Conservation (phyloP, 306 rosid genomes). For the Adenanthera pavonina region DNA sequence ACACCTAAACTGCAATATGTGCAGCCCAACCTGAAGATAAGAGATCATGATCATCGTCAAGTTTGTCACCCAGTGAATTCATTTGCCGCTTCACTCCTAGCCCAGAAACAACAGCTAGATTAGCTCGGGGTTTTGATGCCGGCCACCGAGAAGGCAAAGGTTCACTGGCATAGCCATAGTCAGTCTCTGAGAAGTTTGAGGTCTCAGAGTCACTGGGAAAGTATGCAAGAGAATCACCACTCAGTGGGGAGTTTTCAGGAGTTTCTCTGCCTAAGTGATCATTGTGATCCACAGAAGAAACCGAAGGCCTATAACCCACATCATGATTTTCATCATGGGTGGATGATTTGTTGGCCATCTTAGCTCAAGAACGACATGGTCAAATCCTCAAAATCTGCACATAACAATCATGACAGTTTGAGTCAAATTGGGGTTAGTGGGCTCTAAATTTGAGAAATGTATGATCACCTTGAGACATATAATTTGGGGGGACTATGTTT, state of each 20-base stretch:
- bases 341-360: conserved; percentile 62
- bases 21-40: conserved; percentile 67
- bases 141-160: conserved; percentile 74
- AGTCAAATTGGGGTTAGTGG: conserved; percentile 34
- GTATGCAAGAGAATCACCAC: conserved; percentile 64
- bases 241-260: conserved; percentile 54
- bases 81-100: conserved; percentile 55
- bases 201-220: conserved; percentile 72
- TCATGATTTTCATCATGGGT: conserved; percentile 57
- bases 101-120: conserved; percentile 47
- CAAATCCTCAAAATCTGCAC: conserved; percentile 6
- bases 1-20: neutral
- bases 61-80: conserved; percentile 43
- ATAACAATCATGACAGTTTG: conserved; percentile 31
- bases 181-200: conserved; percentile 68
- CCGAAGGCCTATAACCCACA: conserved; percentile 66
- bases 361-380: conserved; percentile 36
- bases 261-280: conserved; percentile 60
- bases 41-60: conserved; percentile 55
- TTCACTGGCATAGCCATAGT: conserved; percentile 65
- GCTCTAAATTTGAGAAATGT: conserved; percentile 35
- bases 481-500: conserved; percentile 35
- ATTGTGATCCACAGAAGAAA: conserved; percentile 62
- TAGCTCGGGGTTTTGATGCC: conserved; percentile 47
- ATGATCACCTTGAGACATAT: conserved; percentile 44